Evolutionary conservation across 2,329 filamentous ascomycete species (phyloP).

Genomic region (Rhinocladiella mackenziei): DNA sequence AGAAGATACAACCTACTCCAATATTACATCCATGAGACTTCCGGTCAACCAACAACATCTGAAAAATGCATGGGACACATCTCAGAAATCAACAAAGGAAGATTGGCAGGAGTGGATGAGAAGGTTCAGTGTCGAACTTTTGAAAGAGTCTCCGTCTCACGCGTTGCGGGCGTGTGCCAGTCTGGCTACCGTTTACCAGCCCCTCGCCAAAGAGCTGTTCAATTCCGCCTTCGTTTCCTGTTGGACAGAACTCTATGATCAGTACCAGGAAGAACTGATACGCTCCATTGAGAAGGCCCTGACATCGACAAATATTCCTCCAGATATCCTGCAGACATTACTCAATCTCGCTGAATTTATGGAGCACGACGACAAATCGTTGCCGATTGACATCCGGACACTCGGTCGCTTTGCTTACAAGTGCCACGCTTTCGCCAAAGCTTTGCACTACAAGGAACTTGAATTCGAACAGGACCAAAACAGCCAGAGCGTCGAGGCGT

Average conservation of each 20-base stretch:
- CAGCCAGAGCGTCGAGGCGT: constrained; percentile 86
- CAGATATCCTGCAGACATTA: constrained; percentile 88
- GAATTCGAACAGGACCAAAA: constrained; percentile 98
- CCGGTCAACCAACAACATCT: constrained; percentile 97
- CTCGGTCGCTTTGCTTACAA: constrained; percentile 92
- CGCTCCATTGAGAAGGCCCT: constrained; percentile 93
- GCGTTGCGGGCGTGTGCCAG: constrained; percentile 89
- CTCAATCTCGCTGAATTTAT: constrained; percentile 98
- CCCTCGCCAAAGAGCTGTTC: constrained; percentile 88
- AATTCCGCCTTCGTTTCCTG: constrained; percentile 99
- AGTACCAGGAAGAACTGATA: constrained; percentile 95
- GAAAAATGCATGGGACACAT: constrained; percentile 95
- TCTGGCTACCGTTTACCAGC: constrained; percentile 84
- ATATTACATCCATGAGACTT: constrained; percentile 68
- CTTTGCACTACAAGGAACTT: constrained; percentile 96
- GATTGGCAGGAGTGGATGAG: constrained; percentile 99
- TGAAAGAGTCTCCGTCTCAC: constrained; percentile 94
- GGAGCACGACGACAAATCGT: constrained; percentile 98
- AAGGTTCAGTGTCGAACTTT: constrained; percentile 87
- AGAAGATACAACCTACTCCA: constrained; percentile 57
- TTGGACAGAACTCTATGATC: constrained; percentile 96
- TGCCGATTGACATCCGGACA: constrained; percentile 94
- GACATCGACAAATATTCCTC: constrained; percentile 90
- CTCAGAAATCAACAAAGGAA: constrained; percentile 92
- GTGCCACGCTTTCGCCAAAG: constrained; percentile 97